Percentiles rank a stretch among this genome's conserved stretches.
Conservation (phyloP, 805 yeast genomes). For the Scheffersomyces ergatensis region DNA sequence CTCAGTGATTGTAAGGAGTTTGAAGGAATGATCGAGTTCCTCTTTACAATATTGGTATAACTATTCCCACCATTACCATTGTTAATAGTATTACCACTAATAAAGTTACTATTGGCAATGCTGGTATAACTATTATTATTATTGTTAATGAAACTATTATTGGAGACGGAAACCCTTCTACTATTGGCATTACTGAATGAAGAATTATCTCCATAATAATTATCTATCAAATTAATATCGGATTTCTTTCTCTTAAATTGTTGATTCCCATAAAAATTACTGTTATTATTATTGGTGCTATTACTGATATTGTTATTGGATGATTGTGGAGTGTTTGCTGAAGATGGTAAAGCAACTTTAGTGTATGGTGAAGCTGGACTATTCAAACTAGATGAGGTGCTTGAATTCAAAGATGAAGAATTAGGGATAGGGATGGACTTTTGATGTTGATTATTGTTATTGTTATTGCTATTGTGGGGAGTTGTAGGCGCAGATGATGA, state of each 20-base stretch:
- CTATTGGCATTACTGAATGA: slow-evolving; percentile 5
- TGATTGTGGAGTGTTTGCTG: slow-evolving; percentile 4
- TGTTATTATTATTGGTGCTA: background rate
- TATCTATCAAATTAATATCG: slow-evolving; percentile 23
- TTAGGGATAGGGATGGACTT: slow-evolving; percentile 33
- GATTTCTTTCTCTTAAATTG: slow-evolving; percentile 43
- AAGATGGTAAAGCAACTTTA: slow-evolving; percentile 6
- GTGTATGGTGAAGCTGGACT: slow-evolving; percentile 19
- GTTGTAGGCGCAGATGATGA: slow-evolving; percentile 13
- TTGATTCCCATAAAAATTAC: slow-evolving; percentile 16
- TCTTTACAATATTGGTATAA: background rate
- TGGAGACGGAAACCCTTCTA: slow-evolving; percentile 10
- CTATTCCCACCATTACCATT: no score
- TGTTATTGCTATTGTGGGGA: no score
- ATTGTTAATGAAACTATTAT: background rate
- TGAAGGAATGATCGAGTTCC: background rate
- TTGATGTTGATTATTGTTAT: no score
- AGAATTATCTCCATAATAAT: background rate
- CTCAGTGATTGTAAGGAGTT: background rate
- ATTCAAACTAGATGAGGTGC: slow-evolving; percentile 2
- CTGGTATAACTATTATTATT: background rate
- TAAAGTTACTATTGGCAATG: no score
- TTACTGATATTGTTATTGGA: background rate
- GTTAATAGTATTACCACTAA: no score
- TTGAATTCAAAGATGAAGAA: slow-evolving; percentile 5